These are phyloP conservation scores for Daedaleopsis nitida DNA, from an alignment of 768 basidiomycete species.

Conservation along the genomic window DNA sequence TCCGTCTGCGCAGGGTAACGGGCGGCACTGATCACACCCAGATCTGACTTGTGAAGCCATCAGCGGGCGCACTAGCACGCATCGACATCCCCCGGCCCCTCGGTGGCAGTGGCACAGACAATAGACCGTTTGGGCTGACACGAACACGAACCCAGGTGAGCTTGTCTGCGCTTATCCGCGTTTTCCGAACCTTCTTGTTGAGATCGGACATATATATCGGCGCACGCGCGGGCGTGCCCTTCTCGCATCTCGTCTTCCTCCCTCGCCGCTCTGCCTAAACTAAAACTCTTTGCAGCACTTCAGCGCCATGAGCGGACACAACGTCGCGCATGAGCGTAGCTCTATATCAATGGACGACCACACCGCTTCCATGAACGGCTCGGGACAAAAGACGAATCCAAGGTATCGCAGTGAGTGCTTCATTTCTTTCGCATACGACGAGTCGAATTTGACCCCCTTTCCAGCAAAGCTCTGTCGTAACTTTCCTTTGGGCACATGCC, in stretches of 20 bases:
- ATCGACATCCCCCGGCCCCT: neutral
- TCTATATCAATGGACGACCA: neutral
- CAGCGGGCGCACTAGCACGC: neutral
- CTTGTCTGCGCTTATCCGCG: neutral
- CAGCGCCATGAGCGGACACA: constrained; percentile 5
- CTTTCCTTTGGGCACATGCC: constrained; percentile 19
- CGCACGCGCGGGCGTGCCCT: neutral
- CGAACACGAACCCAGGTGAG: neutral
- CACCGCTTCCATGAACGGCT: neutral
- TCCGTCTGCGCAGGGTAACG: neutral
- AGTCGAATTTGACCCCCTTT: neutral
- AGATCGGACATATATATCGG: constrained; percentile 1
- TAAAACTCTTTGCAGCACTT: neutral
- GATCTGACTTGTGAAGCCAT: neutral
- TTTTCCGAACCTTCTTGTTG: neutral
- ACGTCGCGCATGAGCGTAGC: neutral
- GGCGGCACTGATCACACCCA: neutral
- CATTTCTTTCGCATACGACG: neutral
- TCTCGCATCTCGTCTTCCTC: neutral
- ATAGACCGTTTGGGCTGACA: neutral
- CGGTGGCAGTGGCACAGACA: constrained; percentile 8
- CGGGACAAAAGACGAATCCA: neutral
- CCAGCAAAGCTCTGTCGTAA: constrained; percentile 19
- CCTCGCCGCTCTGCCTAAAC: neutral
- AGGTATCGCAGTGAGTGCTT: constrained; percentile 12